These are phyloP conservation scores for Candida tropicalis DNA, from an alignment of 1,139 yeast species.

Conservation along the genomic window DNA sequence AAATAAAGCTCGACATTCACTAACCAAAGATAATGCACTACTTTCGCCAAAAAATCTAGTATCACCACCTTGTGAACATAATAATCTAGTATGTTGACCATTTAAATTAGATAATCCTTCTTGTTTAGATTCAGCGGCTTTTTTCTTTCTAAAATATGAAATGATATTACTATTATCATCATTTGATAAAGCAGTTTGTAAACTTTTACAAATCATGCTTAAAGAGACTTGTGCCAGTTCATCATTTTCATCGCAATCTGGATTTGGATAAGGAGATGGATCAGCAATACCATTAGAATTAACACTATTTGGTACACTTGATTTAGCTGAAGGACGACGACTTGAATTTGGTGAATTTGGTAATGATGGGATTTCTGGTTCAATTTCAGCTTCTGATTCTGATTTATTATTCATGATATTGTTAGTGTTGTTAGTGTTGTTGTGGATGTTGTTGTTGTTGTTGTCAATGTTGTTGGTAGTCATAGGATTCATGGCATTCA, in stretches of 20 bases:
- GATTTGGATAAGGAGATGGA: neutral
- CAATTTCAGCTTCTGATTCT: constrained; percentile 6
- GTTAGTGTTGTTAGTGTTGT: constrained; percentile 6
- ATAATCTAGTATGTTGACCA: constrained; percentile 20
- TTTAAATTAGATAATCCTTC: constrained; percentile 19
- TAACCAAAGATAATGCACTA: constrained; percentile 26
- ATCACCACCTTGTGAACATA: constrained; percentile 22
- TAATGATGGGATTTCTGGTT: constrained; percentile 12
- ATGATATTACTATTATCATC: constrained; percentile 12
- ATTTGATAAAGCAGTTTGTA: constrained; percentile 27
- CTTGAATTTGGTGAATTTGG: constrained; percentile 9
- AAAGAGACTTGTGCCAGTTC: constrained; percentile 25
- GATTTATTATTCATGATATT: constrained; percentile 5
- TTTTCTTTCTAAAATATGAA: constrained; percentile 4
- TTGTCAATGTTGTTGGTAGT: constrained; percentile 14
- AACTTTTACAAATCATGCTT: constrained; percentile 16
- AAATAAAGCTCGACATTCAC: constrained; percentile 26
- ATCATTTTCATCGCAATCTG: neutral
- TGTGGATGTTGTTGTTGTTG: constrained; percentile 1
- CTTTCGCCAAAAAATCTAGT: constrained; percentile 30
- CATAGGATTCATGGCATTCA: too few relatives aligned
- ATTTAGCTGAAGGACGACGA: constrained; percentile 2
- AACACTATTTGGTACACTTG: neutral
- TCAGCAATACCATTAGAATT: neutral
- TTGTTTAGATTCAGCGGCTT: constrained; percentile 7